These are phyloP conservation scores for Silene vulgaris DNA, from an alignment of 179 eudicot genomes.

Conservation along the genomic window DNA sequence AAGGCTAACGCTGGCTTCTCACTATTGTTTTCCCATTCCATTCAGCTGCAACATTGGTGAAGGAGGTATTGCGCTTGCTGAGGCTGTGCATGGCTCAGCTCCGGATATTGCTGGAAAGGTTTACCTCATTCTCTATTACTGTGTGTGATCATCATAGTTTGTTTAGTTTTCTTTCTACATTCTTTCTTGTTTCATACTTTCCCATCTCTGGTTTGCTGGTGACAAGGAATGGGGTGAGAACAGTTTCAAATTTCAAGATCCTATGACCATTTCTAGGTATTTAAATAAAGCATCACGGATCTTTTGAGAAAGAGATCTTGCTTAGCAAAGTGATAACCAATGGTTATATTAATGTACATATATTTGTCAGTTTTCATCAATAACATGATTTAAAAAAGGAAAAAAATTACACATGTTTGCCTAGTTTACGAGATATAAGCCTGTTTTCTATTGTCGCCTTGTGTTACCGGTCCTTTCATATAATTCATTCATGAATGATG, in stretches of 20 bases:
- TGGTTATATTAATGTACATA: no score
- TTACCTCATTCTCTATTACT: slow-evolving; percentile 8
- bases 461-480: no score
- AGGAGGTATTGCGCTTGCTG: slow-evolving; percentile 96
- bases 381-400: no score
- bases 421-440: no score
- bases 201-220: not conserved
- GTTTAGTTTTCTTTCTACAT: not conserved
- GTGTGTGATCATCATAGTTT: not conserved
- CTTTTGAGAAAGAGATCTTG: no score
- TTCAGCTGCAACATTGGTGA: slow-evolving; percentile 90
- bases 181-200: not conserved
- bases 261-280: not conserved
- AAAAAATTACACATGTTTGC: no score
- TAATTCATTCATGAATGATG: no score
- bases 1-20: slow-evolving; percentile 8
- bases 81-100: slow-evolving; percentile 99
- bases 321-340: no score
- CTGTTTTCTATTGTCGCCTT: no score
- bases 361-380: no score
- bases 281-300: no score
- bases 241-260: not conserved
- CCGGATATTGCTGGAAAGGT: slow-evolving; percentile 99
- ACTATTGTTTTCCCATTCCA: not conserved
- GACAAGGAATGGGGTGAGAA: not conserved